phyloP scores from a whole-genome alignment of 1,284 basidiomycete species.

The Peniophora sp. region DNA sequence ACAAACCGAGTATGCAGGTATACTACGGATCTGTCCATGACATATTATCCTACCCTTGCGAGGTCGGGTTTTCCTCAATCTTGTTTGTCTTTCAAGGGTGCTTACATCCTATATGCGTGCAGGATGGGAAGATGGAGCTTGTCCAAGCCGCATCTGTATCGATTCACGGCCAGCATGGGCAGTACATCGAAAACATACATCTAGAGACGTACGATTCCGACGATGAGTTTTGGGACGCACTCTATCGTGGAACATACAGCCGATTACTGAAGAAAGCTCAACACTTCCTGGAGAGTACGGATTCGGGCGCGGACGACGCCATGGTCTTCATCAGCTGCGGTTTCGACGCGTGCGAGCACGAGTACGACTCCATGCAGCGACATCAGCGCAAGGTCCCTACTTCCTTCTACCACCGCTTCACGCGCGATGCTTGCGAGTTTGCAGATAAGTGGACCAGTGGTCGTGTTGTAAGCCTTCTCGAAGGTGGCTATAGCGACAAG shows the following conservation, averaged over 20 bases:
- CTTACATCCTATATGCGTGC: background rate
- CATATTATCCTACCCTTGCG: conserved; percentile 87
- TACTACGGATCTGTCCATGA: conserved; percentile 92
- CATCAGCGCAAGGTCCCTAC: conserved; percentile 88
- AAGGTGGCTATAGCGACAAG: conserved; percentile 92
- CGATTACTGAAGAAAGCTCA: conserved; percentile 65
- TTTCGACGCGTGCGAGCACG: conserved; percentile 92
- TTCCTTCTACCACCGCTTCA: conserved; percentile 83
- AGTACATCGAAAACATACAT: conserved; percentile 90
- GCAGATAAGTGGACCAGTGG: conserved; percentile 64
- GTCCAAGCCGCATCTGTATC: conserved; percentile 82
- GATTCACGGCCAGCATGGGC: conserved; percentile 78
- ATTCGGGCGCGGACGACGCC: conserved; percentile 60
- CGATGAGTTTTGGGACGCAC: conserved; percentile 68
- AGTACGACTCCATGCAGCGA: conserved; percentile 86
- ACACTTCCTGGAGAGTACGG: conserved; percentile 65
- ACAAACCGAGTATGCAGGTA: conserved; percentile 51
- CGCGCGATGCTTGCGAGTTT: conserved; percentile 62
- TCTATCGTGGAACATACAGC: conserved; percentile 69
- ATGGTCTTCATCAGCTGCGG: conserved; percentile 86
- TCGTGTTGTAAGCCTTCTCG: conserved; percentile 80
- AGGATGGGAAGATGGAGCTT: conserved; percentile 76
- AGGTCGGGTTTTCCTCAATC: conserved; percentile 38
- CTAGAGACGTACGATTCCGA: conserved; percentile 71
- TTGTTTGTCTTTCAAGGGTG: background rate